Conservation (phyloP, 176 grass and related monocot species). For the Aegilops longissima region DNA sequence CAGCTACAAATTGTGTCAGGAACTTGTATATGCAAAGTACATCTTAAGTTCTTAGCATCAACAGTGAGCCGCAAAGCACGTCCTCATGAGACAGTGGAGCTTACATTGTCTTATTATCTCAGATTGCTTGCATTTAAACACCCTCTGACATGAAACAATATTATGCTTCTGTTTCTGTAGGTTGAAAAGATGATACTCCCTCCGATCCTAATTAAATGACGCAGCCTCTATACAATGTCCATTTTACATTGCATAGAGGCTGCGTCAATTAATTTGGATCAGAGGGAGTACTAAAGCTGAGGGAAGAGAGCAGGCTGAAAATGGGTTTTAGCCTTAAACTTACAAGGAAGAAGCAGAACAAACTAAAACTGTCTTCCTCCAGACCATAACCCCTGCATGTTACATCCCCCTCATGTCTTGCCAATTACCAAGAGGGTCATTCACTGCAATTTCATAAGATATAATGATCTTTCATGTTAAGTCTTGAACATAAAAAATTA, state of each 20-base stretch:
- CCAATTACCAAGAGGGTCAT: background rate
- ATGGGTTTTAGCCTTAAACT: background rate
- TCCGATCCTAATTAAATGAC: no score
- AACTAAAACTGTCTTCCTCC: background rate
- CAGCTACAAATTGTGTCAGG: background rate
- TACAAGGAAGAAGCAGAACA: background rate
- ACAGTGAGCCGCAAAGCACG: background rate
- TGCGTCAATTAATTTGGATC: no score
- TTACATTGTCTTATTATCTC: background rate
- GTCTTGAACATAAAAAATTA: background rate
- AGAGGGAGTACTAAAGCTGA: conserved; percentile 36
- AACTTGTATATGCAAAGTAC: background rate
- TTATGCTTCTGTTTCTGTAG: conserved; percentile 39
- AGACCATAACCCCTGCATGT: background rate
- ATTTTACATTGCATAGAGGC: no score
- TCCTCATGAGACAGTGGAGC: background rate
- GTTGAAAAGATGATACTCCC: conserved; percentile 74
- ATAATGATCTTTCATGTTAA: background rate
- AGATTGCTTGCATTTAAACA: background rate
- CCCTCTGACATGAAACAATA: conserved; percentile 4
- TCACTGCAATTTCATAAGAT: background rate
- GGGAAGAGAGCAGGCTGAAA: conserved; percentile 61
- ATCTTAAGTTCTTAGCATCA: background rate
- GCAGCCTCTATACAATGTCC: no score
- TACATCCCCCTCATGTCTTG: background rate